Percentiles rank a stretch among this genome's conserved stretches.
Evolutionary conservation across 2,329 filamentous ascomycete genomes (phyloP).

Genomic region (Phaeoacremonium minimum): DNA sequence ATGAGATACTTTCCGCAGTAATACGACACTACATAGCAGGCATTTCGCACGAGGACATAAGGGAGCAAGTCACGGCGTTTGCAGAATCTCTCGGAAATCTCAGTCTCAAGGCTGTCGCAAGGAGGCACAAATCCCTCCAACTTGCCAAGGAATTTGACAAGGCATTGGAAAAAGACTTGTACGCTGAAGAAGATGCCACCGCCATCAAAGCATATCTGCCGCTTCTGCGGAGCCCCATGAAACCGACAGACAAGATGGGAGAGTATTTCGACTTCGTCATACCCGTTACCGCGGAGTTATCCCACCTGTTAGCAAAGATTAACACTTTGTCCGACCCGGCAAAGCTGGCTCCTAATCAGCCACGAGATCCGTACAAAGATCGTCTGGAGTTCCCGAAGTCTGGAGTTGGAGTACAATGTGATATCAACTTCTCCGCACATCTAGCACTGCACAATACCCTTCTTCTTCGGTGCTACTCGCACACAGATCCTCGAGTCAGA

Average conservation of each 20-base stretch:
- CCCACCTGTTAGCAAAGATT: slow-evolving; percentile 34
- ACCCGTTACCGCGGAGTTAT: slow-evolving; percentile 26
- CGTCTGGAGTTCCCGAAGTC: slow-evolving; percentile 73
- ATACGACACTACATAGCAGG: slow-evolving; percentile 47
- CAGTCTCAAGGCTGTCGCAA: slow-evolving; percentile 35
- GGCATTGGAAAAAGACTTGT: slow-evolving; percentile 44
- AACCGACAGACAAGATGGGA: slow-evolving; percentile 10
- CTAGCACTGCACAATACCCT: slow-evolving; percentile 80
- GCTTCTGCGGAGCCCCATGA: slow-evolving; percentile 37
- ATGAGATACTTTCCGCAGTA: slow-evolving; percentile 21
- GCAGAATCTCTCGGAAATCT: slow-evolving; percentile 13
- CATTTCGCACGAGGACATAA: slow-evolving; percentile 40
- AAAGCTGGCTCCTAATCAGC: slow-evolving; percentile 43
- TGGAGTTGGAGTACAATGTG: slow-evolving; percentile 78
- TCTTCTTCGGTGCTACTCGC: slow-evolving; percentile 78
- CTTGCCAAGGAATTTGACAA: slow-evolving; percentile 52
- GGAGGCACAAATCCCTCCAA: slow-evolving; percentile 50
- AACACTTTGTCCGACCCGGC: slow-evolving; percentile 43
- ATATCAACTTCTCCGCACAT: slow-evolving; percentile 87
- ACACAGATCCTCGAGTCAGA: slow-evolving; percentile 71
- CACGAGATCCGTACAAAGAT: slow-evolving; percentile 50
- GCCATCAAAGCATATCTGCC: slow-evolving; percentile 44
- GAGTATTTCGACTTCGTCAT: slow-evolving; percentile 27
- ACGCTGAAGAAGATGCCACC: slow-evolving; percentile 27
- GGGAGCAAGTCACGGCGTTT: slow-evolving; percentile 34